phyloP scores from a whole-genome alignment of 768 basidiomycete genomes.

The Mycena rosella region DNA sequence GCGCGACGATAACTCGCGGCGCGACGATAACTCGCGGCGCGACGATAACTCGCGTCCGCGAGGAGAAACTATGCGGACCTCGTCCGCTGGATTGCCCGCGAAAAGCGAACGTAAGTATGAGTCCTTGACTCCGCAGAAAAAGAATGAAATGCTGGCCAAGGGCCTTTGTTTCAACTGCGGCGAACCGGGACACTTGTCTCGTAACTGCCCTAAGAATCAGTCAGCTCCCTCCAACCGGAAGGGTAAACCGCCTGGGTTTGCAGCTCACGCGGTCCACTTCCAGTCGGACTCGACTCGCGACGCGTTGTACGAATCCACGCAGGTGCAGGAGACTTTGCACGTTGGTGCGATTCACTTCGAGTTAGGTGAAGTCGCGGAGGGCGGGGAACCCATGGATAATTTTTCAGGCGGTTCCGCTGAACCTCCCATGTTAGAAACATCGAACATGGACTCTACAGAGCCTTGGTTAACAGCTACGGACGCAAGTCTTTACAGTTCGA shows the following conservation, averaged over 20 bases:
- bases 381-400: constrained; percentile 22
- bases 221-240: not conserved
- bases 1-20: no score
- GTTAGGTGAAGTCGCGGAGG: not conserved
- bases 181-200: constrained; percentile 42
- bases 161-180: constrained; percentile 46
- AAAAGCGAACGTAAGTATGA: not conserved
- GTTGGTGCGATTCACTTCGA: not conserved
- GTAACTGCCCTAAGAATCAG: constrained; percentile 44
- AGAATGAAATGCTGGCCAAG: constrained; percentile 33
- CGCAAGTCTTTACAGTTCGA: no score
- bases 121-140: not conserved
- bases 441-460: not conserved
- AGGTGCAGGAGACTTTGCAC: not conserved
- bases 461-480: no score
- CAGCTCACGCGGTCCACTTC: not conserved
- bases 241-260: constrained; percentile 13
- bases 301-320: not conserved
- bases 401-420: no score
- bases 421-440: no score
- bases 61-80: not conserved
- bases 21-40: no score
- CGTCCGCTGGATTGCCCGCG: not conserved
- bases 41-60: not conserved
- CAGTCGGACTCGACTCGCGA: not conserved